These are phyloP conservation scores for Apiospora arundinis DNA, from an alignment of 2,329 filamentous ascomycete genomes.

Conservation along the genomic window DNA sequence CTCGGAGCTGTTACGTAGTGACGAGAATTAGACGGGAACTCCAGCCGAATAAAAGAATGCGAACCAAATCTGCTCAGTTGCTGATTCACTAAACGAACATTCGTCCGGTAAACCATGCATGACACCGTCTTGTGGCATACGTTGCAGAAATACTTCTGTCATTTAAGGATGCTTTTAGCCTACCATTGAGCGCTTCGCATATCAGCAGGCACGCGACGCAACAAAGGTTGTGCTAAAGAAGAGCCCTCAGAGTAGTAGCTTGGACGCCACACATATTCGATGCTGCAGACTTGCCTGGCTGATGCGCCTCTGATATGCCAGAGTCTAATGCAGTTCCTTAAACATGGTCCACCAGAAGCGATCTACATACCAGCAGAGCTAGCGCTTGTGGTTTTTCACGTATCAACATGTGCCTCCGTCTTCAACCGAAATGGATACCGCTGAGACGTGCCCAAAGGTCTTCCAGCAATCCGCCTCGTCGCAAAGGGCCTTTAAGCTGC, in stretches of 20 bases:
- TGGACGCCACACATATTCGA: not conserved
- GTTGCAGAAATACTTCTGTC: not conserved
- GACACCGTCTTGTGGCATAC: too few species aligned
- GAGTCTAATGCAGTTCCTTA: not conserved
- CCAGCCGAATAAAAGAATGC: too few species aligned
- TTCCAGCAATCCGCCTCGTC: not conserved
- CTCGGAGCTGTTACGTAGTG: too few species aligned
- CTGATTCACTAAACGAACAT: too few species aligned
- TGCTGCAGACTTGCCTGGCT: not conserved
- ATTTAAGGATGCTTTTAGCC: not conserved
- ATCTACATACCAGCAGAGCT: not conserved
- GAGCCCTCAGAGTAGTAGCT: not conserved
- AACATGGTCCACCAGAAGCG: not conserved
- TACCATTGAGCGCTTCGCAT: constrained; percentile 1
- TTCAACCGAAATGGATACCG: not conserved
- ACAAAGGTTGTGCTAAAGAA: constrained; percentile 1
- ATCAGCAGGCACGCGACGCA: not conserved
- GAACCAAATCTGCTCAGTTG: too few species aligned
- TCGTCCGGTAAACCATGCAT: too few species aligned
- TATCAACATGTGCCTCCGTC: not conserved
- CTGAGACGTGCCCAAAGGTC: not conserved
- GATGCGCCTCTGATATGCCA: not conserved
- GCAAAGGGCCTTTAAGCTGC: not conserved
- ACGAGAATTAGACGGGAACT: too few species aligned
- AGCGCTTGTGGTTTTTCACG: not conserved